Evolutionary conservation across 352 stramenopile genomes (phyloP).

Genomic region (Phytophthora vignae): DNA sequence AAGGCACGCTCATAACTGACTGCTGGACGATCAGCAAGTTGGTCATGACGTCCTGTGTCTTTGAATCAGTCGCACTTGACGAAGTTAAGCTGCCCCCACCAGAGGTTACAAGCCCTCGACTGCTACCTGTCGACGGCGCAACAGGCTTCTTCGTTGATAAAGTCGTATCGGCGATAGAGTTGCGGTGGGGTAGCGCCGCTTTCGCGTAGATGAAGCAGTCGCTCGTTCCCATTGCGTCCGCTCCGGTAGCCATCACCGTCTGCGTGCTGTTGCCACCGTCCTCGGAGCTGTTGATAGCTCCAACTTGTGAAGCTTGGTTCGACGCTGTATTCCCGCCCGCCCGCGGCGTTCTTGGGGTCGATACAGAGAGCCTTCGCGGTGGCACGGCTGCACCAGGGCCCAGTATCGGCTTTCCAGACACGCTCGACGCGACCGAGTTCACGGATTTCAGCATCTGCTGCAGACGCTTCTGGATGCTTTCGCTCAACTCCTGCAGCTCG

Average conservation of each 20-base stretch:
- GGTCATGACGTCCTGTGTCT: conserved; percentile 11
- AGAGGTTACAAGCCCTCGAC: not conserved
- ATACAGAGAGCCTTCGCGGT: conserved; percentile 15
- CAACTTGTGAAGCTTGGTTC: not conserved
- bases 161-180: conserved; percentile 2
- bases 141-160: conserved; percentile 18
- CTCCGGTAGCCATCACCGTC: conserved; percentile 27
- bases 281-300: not conserved
- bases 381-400: conserved; percentile 2
- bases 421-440: not conserved
- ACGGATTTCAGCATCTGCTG: conserved; percentile 44
- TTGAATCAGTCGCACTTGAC: not conserved
- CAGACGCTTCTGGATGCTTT: conserved; percentile 37
- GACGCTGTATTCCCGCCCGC: conserved; percentile 2
- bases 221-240: conserved; percentile 12
- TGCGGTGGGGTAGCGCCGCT: conserved; percentile 41
- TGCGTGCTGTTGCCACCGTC: not conserved
- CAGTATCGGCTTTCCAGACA: conserved; percentile 7
- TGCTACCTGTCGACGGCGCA: conserved; percentile 2
- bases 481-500: conserved; percentile 47
- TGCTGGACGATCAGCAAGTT: conserved; percentile 40
- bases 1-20: conserved; percentile 34
- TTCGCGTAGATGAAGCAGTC: conserved; percentile 66
- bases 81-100: not conserved
- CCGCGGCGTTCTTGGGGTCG: conserved; percentile 11